phyloP scores from a whole-genome alignment of 768 basidiomycete genomes.

The Xerocomellus amylosporus region DNA sequence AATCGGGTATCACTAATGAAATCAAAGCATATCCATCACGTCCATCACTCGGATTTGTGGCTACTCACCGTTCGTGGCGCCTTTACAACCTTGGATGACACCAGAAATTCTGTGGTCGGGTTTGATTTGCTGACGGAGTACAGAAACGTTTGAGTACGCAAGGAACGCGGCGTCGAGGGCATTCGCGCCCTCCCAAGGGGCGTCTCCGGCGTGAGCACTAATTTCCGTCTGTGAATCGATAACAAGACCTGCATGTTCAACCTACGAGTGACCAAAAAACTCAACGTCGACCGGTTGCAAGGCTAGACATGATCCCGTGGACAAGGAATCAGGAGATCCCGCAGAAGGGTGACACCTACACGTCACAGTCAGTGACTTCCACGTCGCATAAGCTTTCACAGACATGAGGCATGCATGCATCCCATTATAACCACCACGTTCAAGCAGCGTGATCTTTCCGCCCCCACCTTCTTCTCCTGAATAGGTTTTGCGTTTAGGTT shows the following conservation, averaged over 20 bases:
- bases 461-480: constrained; percentile 76
- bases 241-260: constrained; percentile 3
- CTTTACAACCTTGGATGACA: constrained; percentile 64
- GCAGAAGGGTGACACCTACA: constrained; percentile 70
- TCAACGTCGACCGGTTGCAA: constrained; percentile 65
- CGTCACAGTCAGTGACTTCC: constrained; percentile 11
- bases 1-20: constrained; percentile 74
- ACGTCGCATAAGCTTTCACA: constrained; percentile 11
- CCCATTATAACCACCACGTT: constrained; percentile 72
- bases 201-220: constrained; percentile 76
- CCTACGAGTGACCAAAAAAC: constrained; percentile 72
- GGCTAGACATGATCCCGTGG: constrained; percentile 55
- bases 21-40: neutral
- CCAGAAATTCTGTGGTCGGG: constrained; percentile 81
- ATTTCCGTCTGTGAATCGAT: constrained; percentile 5
- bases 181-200: constrained; percentile 85
- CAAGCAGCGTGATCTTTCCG: constrained; percentile 72
- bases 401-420: constrained; percentile 85
- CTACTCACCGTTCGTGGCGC: constrained; percentile 63
- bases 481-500: constrained; percentile 6
- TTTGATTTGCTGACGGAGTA: constrained; percentile 82
- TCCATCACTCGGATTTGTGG: neutral
- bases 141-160: constrained; percentile 75
- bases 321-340: constrained; percentile 51
- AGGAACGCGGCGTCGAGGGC: constrained; percentile 87